Evolutionary conservation across 805 yeast genomes (phyloP).

Genomic region (Saccharomycopsis olivae): DNA sequence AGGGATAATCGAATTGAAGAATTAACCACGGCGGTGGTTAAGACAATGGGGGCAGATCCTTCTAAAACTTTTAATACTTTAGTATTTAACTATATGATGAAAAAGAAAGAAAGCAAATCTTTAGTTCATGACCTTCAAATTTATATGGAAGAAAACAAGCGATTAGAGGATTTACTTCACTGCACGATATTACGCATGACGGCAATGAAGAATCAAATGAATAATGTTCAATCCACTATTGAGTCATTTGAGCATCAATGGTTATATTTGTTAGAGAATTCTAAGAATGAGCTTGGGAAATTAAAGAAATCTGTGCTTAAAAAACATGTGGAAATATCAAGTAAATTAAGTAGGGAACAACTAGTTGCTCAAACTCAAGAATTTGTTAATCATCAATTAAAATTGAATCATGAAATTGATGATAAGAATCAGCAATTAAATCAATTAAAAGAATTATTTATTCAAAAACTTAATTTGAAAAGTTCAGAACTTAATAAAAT

Average conservation of each 20-base stretch:
- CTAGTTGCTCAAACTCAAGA: conserved; percentile 4
- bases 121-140: conserved; percentile 8
- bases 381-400: conserved; percentile 6
- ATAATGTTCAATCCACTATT: neutral
- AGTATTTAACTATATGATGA: conserved; percentile 7
- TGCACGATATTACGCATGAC: conserved; percentile 1
- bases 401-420: conserved; percentile 10
- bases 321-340: conserved; percentile 10
- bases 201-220: neutral
- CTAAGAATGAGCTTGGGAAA: conserved; percentile 2
- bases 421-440: conserved; percentile 5
- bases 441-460: conserved; percentile 3
- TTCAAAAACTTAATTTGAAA: conserved; percentile 1
- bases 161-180: conserved; percentile 11
- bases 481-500: conserved; percentile 1
- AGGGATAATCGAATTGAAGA: too few species aligned
- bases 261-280: conserved; percentile 3
- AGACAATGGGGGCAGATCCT: too few species aligned
- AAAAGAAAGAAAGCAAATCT: conserved; percentile 11
- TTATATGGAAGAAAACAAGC: conserved; percentile 7
- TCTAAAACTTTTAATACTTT: conserved; percentile 8
- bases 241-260: conserved; percentile 9
- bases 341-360: conserved; percentile 3
- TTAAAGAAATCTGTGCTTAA: conserved; percentile 12
- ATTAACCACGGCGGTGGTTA: too few species aligned